These are phyloP conservation scores for Canavalia ensiformis DNA, from an alignment of 306 rosid genomes.

Conservation along the genomic window DNA sequence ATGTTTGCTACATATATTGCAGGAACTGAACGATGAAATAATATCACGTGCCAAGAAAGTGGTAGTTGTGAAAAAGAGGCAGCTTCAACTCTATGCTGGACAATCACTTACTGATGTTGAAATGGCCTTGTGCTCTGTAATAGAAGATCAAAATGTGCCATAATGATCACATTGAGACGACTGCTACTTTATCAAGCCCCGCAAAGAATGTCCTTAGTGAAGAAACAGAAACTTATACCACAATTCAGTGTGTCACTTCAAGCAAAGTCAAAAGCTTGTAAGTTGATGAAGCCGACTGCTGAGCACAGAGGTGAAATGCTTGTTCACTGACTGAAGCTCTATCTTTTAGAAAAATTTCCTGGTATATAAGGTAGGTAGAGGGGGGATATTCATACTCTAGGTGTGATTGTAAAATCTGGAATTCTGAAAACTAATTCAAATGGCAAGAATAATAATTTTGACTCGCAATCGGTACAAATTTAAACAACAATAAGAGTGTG, in stretches of 20 bases:
- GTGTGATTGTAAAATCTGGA: slow-evolving; percentile 10
- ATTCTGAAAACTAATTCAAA: slow-evolving; percentile 25
- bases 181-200: slow-evolving; percentile 6
- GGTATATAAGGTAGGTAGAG: background rate
- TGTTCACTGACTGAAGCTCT: slow-evolving; percentile 16
- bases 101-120: slow-evolving; percentile 88
- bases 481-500: background rate
- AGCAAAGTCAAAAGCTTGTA: slow-evolving; percentile 7
- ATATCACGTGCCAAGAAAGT: slow-evolving; percentile 59
- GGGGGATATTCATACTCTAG: background rate
- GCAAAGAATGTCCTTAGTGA: slow-evolving; percentile 8
- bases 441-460: background rate
- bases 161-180: slow-evolving; percentile 16
- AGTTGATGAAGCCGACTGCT: slow-evolving; percentile 36
- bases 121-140: slow-evolving; percentile 69
- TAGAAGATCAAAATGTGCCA: slow-evolving; percentile 54
- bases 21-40: slow-evolving; percentile 79
- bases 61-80: slow-evolving; percentile 79
- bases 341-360: background rate
- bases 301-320: slow-evolving; percentile 36
- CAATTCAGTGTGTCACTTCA: background rate
- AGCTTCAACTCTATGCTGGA: slow-evolving; percentile 87
- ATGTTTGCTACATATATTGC: slow-evolving; percentile 42
- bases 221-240: slow-evolving; percentile 31
- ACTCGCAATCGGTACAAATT: background rate